Evolutionary conservation across 73 alveolate species (phyloP).

Genomic region (Blepharisma stoltei): DNA sequence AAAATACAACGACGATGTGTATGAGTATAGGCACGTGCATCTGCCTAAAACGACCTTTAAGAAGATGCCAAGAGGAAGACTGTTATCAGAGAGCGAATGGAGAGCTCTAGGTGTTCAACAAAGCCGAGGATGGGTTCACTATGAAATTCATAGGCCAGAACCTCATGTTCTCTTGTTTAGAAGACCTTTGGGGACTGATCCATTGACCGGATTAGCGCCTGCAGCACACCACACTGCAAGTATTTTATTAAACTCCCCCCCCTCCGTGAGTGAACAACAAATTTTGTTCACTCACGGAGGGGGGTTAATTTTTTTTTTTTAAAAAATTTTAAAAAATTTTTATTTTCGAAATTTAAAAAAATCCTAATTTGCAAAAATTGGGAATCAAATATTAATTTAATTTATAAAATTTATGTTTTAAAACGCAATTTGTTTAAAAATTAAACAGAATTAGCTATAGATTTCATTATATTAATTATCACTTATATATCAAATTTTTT

Average conservation of each 20-base stretch:
- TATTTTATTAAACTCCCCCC: slow-evolving; percentile 25
- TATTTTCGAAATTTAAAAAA: too few relatives aligned
- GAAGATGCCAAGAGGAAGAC: neutral
- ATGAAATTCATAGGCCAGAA: slow-evolving; percentile 45
- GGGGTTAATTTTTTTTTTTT: too few relatives aligned
- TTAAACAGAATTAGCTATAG: too few relatives aligned
- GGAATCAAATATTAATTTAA: too few relatives aligned
- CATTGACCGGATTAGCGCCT: slow-evolving; percentile 73
- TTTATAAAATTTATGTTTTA: too few relatives aligned
- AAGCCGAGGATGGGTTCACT: slow-evolving; percentile 34
- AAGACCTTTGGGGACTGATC: slow-evolving; percentile 97
- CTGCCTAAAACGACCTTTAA: slow-evolving; percentile 53
- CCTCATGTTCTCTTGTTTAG: slow-evolving; percentile 92
- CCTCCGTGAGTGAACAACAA: too few relatives aligned
- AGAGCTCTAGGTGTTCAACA: slow-evolving; percentile 31
- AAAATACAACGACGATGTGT: slow-evolving; percentile 78
- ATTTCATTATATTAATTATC: too few relatives aligned
- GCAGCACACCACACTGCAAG: slow-evolving; percentile 30
- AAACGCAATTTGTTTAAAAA: too few relatives aligned
- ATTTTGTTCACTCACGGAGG: too few relatives aligned
- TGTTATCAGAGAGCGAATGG: slow-evolving; percentile 22
- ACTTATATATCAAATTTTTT: too few relatives aligned
- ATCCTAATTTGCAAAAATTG: too few relatives aligned
- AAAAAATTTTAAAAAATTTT: too few relatives aligned
- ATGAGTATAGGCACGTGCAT: slow-evolving; percentile 83